A percentile compares a stretch with the other conserved stretches of the same genome.
Evolutionary conservation across 2,329 filamentous ascomycete species (phyloP).

Genomic region (Gyromitra esculenta): DNA sequence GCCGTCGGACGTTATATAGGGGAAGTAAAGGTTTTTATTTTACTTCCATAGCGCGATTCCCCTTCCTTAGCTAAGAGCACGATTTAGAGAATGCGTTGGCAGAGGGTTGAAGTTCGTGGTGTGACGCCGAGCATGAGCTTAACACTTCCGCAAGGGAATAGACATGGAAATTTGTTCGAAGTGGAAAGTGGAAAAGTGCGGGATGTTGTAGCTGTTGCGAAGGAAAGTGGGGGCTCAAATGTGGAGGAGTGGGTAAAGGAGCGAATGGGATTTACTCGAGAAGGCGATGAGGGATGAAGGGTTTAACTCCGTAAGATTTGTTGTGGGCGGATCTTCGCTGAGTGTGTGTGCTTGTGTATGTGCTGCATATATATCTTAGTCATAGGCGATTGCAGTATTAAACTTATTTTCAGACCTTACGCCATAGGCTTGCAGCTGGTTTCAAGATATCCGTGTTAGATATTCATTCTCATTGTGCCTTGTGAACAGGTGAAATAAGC

Average conservation of each 20-base stretch:
- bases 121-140: not conserved
- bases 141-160: not conserved
- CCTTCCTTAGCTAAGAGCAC: not conserved
- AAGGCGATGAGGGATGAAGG: not conserved
- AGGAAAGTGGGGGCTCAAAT: slow-evolving; percentile 1
- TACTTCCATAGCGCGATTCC: not conserved
- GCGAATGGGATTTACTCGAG: slow-evolving; percentile 7
- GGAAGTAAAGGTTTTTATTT: slow-evolving; percentile 29
- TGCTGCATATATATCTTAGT: not conserved
- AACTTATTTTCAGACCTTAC: too few relatives aligned
- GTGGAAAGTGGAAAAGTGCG: slow-evolving; percentile 10
- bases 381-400: not conserved
- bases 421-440: too few relatives aligned
- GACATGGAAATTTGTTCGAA: not conserved
- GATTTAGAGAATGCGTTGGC: slow-evolving; percentile 24
- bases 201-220: slow-evolving; percentile 14
- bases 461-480: too few relatives aligned
- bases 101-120: slow-evolving; percentile 14
- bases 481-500: too few relatives aligned
- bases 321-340: too few relatives aligned
- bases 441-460: too few relatives aligned
- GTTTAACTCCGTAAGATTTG: not conserved
- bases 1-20: slow-evolving; percentile 17
- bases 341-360: not conserved
- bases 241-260: slow-evolving; percentile 24